Percentiles rank a stretch among this genome's conserved stretches.
phyloP scores from a whole-genome alignment of 2,329 filamentous ascomycete species.

The Diaporthe citriasiana region DNA sequence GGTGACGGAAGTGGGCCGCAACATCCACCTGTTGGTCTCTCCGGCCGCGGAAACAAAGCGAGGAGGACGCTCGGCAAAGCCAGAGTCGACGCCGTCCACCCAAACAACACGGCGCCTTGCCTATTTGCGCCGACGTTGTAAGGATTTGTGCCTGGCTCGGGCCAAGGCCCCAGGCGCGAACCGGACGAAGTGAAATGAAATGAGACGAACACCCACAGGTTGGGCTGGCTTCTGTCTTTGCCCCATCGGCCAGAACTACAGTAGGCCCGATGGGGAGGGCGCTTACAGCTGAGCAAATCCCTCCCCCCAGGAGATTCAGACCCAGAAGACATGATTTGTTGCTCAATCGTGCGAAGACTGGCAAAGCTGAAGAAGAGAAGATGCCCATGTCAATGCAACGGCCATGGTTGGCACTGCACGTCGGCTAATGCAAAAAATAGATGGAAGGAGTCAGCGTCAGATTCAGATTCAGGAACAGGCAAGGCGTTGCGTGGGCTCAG shows the following conservation, averaged over 20 bases:
- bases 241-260: constrained; percentile 11
- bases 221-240: neutral
- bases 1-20: constrained; percentile 20
- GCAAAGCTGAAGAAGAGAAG: neutral
- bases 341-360: neutral
- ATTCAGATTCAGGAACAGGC: constrained; percentile 26
- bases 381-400: neutral
- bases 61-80: constrained; percentile 23
- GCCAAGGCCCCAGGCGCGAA: constrained; percentile 27
- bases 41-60: constrained; percentile 34
- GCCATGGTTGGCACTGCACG: constrained; percentile 15
- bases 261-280: neutral
- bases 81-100: constrained; percentile 12
- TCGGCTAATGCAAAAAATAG: constrained; percentile 2
- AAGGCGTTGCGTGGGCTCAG: constrained; percentile 19
- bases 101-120: constrained; percentile 16
- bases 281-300: constrained; percentile 19
- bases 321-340: neutral
- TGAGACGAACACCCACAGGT: constrained; percentile 18
- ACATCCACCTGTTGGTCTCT: neutral
- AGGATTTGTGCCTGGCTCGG: constrained; percentile 13
- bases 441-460: constrained; percentile 6
- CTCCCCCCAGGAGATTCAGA: neutral
- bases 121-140: neutral
- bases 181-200: constrained; percentile 30